Evolutionary conservation across 352 stramenopile species (phyloP).

Genomic region (Globisporangium radiosum): DNA sequence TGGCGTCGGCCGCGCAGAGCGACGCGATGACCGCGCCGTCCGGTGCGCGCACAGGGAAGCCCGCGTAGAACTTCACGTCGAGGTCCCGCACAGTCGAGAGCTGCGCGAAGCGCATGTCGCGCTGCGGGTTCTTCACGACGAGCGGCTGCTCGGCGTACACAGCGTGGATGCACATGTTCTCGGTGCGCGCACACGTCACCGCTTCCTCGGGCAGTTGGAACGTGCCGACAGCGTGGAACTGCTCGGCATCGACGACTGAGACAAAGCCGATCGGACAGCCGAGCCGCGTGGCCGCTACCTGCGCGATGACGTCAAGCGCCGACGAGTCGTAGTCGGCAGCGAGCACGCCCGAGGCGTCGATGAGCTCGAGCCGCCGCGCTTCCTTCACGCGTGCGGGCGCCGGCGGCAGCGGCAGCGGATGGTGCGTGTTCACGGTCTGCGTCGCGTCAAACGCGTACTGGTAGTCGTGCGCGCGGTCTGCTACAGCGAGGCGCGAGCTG

Average conservation of each 20-base stretch:
- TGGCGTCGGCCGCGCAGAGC: constrained; percentile 32
- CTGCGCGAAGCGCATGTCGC: constrained; percentile 56
- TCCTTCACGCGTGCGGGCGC: constrained; percentile 33
- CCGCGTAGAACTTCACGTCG: constrained; percentile 57
- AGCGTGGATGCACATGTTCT: constrained; percentile 52
- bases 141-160: constrained; percentile 57
- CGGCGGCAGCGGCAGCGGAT: constrained; percentile 45
- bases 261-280: constrained; percentile 55
- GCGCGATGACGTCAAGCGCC: constrained; percentile 44
- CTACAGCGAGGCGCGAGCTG: constrained; percentile 3
- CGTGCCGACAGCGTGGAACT: constrained; percentile 43
- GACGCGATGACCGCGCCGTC: constrained; percentile 42
- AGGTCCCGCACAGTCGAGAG: constrained; percentile 37
- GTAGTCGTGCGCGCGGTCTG: constrained; percentile 32
- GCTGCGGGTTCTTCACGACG: constrained; percentile 55
- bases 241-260: constrained; percentile 41
- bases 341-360: constrained; percentile 40
- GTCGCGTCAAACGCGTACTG: constrained; percentile 30
- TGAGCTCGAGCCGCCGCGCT: constrained; percentile 29
- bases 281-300: constrained; percentile 45
- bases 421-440: constrained; percentile 26
- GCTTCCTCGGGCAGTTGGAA: constrained; percentile 32
- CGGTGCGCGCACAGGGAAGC: constrained; percentile 44
- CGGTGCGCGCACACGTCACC: constrained; percentile 28
- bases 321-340: constrained; percentile 31